A percentile compares a stretch with the other conserved stretches of the same genome.
These are phyloP conservation scores for Solanum chmielewskii DNA, from an alignment of 257 asterid genomes.

Conservation along the genomic window DNA sequence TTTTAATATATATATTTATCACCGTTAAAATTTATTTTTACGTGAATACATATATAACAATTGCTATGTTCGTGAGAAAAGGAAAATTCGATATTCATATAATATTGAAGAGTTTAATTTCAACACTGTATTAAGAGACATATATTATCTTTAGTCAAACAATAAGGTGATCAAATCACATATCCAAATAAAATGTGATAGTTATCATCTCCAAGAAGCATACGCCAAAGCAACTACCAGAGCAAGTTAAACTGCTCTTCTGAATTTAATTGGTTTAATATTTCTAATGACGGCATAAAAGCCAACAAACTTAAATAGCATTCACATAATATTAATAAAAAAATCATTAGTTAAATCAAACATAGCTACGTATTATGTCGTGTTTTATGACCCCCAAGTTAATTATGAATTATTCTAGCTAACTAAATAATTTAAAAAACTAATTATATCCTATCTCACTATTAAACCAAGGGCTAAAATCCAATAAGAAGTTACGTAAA, in stretches of 20 bases:
- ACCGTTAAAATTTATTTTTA: accelerated
- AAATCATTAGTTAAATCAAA: background rate
- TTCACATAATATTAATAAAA: background rate
- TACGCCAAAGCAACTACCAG: background rate
- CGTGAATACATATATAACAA: background rate
- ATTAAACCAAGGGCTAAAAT: background rate
- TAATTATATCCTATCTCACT: background rate
- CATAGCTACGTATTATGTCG: background rate
- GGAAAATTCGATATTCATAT: background rate
- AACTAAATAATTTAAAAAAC: background rate
- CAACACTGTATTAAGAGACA: background rate
- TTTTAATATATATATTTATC: no score
- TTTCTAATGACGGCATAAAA: background rate
- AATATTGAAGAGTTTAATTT: background rate
- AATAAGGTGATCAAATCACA: background rate
- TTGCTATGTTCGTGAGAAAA: background rate
- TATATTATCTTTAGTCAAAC: background rate
- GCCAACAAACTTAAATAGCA: background rate
- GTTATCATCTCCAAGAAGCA: background rate
- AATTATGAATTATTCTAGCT: background rate
- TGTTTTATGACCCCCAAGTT: background rate
- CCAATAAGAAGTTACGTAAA: background rate
- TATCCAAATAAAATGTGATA: background rate
- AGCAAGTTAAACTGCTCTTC: background rate
- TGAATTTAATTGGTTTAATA: background rate